phyloP scores from a whole-genome alignment of 108 stramenopile genomes.

The Phaeodactylum tricornutum region DNA sequence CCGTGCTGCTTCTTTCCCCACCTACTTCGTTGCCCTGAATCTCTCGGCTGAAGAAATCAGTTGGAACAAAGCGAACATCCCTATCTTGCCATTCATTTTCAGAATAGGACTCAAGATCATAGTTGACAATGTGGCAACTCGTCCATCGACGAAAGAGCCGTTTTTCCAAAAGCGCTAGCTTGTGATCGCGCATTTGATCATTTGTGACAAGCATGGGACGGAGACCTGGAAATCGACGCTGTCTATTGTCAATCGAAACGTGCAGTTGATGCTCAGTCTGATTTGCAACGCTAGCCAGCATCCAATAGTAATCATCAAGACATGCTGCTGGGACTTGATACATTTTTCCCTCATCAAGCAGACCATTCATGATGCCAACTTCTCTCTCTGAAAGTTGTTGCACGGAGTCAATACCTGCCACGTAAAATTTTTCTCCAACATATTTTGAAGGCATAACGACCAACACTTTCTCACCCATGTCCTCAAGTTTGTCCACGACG shows the following conservation, averaged over 20 bases:
- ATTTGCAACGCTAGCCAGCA: slow-evolving; percentile 66
- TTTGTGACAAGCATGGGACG: slow-evolving; percentile 75
- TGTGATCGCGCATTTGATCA: slow-evolving; percentile 85
- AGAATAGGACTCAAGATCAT: slow-evolving; percentile 60
- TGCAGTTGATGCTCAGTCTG: slow-evolving; percentile 25
- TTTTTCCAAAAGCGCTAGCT: slow-evolving; percentile 61
- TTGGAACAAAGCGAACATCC: slow-evolving; percentile 48
- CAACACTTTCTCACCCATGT: slow-evolving; percentile 61
- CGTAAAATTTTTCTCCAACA: slow-evolving; percentile 26
- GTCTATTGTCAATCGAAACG: too few relatives aligned
- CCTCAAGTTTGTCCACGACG: slow-evolving; percentile 60
- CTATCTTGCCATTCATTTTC: slow-evolving; percentile 44
- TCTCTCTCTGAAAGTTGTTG: slow-evolving; percentile 32
- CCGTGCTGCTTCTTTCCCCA: slow-evolving; percentile 22
- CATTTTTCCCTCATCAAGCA: slow-evolving; percentile 29
- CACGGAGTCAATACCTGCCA: slow-evolving; percentile 20
- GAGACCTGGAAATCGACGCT: slow-evolving; percentile 28
- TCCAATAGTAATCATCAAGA: slow-evolving; percentile 85
- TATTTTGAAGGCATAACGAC: slow-evolving; percentile 81
- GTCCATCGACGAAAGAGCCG: slow-evolving; percentile 78
- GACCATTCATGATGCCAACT: slow-evolving; percentile 16
- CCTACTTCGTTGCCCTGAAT: slow-evolving; percentile 54
- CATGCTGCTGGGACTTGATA: slow-evolving; percentile 49
- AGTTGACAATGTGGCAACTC: slow-evolving; percentile 72
- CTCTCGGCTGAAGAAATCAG: slow-evolving; percentile 78